Conservation (phyloP, 2,329 filamentous ascomycete species). For the Aspergillus versicolor region DNA sequence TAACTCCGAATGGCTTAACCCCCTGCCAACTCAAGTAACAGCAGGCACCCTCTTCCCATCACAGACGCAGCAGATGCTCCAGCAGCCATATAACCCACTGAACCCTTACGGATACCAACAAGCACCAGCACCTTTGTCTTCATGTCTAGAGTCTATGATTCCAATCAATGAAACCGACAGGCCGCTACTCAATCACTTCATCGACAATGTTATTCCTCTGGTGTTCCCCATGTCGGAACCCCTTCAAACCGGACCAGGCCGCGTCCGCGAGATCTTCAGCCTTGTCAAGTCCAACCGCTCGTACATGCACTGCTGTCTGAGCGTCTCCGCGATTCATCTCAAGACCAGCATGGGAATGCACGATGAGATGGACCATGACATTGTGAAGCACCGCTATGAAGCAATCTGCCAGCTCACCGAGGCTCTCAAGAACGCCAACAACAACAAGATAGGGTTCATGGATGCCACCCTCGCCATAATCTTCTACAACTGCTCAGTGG, state of each 20-base stretch:
- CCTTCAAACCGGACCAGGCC: slow-evolving; percentile 78
- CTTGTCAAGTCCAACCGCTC: slow-evolving; percentile 76
- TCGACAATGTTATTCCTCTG: slow-evolving; percentile 75
- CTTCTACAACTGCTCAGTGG: slow-evolving; percentile 91
- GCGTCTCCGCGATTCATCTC: slow-evolving; percentile 85
- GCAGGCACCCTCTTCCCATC: not conserved
- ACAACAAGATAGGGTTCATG: slow-evolving; percentile 75
- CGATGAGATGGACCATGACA: not conserved
- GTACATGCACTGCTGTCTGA: slow-evolving; percentile 91
- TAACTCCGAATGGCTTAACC: not conserved
- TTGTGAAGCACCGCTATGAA: slow-evolving; percentile 76
- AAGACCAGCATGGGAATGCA: slow-evolving; percentile 57
- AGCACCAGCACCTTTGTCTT: not conserved
- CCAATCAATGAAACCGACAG: slow-evolving; percentile 57
- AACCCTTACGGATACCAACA: not conserved
- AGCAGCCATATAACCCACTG: not conserved
- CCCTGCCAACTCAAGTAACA: not conserved
- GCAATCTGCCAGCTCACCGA: slow-evolving; percentile 83
- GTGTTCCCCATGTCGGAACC: slow-evolving; percentile 75
- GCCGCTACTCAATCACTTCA: slow-evolving; percentile 77
- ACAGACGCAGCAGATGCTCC: not conserved
- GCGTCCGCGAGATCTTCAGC: slow-evolving; percentile 77
- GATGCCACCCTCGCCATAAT: slow-evolving; percentile 92
- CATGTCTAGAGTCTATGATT: slow-evolving; percentile 2
- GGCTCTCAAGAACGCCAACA: slow-evolving; percentile 72